These are phyloP conservation scores for Novakomyces olei DNA, from an alignment of 805 yeast species.

Conservation along the genomic window DNA sequence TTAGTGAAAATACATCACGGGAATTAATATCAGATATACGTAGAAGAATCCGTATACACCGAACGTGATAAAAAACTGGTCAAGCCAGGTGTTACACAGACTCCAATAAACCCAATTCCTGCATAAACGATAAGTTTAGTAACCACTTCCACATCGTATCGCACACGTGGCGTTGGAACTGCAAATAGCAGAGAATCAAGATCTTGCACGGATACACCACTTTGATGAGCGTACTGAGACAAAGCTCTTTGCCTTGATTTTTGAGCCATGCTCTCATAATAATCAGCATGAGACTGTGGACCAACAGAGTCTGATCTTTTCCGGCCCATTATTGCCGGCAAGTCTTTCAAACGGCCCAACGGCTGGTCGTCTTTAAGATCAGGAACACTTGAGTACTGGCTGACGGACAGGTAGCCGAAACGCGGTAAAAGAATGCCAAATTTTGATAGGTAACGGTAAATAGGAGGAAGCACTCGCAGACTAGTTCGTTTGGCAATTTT, in stretches of 20 bases:
- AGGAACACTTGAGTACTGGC: slow-evolving; percentile 17
- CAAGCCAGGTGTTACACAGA: no score
- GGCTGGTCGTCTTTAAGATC: neutral
- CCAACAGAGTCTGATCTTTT: slow-evolving; percentile 17
- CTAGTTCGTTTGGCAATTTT: slow-evolving; percentile 44
- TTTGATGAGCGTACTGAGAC: neutral
- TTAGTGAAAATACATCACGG: no score
- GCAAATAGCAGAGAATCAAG: neutral
- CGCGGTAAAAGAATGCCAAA: slow-evolving; percentile 21
- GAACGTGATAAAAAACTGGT: no score
- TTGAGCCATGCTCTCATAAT: slow-evolving; percentile 18
- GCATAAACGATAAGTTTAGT: slow-evolving; percentile 62
- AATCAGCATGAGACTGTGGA: slow-evolving; percentile 18
- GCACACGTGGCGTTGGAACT: slow-evolving; percentile 16
- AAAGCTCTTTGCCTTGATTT: neutral
- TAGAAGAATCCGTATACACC: no score
- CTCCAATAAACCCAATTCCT: slow-evolving; percentile 49
- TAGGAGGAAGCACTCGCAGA: slow-evolving; percentile 33
- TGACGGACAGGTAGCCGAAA: slow-evolving; percentile 18
- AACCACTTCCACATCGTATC: slow-evolving; percentile 54
- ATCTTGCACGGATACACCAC: neutral
- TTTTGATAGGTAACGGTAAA: slow-evolving; percentile 23
- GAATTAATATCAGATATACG: no score
- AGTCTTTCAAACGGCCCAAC: neutral
- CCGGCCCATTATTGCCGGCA: neutral